Percentiles rank a stretch among this genome's conserved stretches.
phyloP scores from a whole-genome alignment of 345 rosid species.

The Leavenworthia alabamica region DNA sequence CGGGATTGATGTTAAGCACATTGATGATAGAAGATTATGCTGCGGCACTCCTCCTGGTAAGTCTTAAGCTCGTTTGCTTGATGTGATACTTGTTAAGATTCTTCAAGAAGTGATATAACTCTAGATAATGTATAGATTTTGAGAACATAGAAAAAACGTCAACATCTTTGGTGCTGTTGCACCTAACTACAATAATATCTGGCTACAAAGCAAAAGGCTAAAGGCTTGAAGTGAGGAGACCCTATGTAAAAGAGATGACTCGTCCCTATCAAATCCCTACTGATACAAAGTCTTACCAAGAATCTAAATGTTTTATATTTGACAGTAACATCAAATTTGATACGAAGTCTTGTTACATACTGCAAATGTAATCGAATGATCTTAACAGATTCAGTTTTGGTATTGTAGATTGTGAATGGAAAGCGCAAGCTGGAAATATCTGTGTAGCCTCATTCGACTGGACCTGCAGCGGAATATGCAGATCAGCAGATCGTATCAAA shows the following conservation, averaged over 20 bases:
- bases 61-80: neutral
- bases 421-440: conserved; percentile 93
- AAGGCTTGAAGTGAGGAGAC: too few species aligned
- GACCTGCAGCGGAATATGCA: conserved; percentile 96
- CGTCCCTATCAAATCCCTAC: conserved; percentile 16
- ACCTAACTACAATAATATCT: too few species aligned
- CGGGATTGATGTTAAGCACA: conserved; percentile 85
- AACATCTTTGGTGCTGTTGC: too few species aligned
- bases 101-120: too few species aligned
- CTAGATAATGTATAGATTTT: too few species aligned
- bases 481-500: conserved; percentile 75
- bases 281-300: conserved; percentile 23
- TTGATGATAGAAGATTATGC: conserved; percentile 89
- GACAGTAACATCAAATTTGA: too few species aligned
- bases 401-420: conserved; percentile 86
- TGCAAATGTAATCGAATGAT: neutral
- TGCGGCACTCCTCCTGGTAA: conserved; percentile 99
- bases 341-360: too few species aligned
- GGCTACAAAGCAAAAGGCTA: too few species aligned
- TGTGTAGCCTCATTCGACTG: conserved; percentile 96
- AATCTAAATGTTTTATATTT: neutral
- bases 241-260: conserved; percentile 20
- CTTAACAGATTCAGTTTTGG: neutral
- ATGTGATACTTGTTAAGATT: too few species aligned
- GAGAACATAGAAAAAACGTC: too few species aligned